A percentile compares a stretch with the other conserved stretches of the same genome.
Evolutionary conservation across 257 asterid species (phyloP).

Genomic region (Fraxinus quadrangulata): DNA sequence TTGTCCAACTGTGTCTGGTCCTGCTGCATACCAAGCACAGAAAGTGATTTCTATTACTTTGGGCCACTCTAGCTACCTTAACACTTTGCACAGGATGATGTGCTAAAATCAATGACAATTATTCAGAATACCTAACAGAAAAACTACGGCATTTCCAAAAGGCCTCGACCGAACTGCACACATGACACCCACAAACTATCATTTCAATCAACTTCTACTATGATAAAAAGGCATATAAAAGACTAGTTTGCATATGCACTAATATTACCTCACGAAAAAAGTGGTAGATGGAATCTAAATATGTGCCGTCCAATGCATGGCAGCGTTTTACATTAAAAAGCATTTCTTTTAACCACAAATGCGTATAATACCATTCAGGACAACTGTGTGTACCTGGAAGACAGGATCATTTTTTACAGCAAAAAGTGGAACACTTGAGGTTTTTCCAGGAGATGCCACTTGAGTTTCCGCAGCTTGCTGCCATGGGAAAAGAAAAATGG

Average conservation of each 20-base stretch:
- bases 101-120: not conserved
- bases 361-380: not conserved
- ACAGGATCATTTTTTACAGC: constrained; percentile 60
- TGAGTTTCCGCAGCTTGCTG: constrained; percentile 53
- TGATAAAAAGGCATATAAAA: not conserved
- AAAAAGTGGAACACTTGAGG: constrained; percentile 43
- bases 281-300: constrained; percentile 8
- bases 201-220: not conserved
- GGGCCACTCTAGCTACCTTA: not conserved
- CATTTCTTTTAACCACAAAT: constrained; percentile 1
- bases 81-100: too few relatives aligned
- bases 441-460: constrained; percentile 31
- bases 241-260: not conserved
- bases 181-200: not conserved
- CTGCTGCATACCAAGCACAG: not conserved
- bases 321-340: not conserved
- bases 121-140: not conserved
- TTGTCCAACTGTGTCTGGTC: not conserved
- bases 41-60: not conserved
- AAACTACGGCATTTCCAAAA: not conserved
- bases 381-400: constrained; percentile 60
- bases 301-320: not conserved
- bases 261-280: not conserved
- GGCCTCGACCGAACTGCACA: not conserved
- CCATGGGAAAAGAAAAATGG: constrained; percentile 13